A percentile compares a stretch with the other conserved stretches of the same genome.
Evolutionary conservation across 2,329 filamentous ascomycete genomes (phyloP).

Genomic region (Myriosclerotinia scirpicola): DNA sequence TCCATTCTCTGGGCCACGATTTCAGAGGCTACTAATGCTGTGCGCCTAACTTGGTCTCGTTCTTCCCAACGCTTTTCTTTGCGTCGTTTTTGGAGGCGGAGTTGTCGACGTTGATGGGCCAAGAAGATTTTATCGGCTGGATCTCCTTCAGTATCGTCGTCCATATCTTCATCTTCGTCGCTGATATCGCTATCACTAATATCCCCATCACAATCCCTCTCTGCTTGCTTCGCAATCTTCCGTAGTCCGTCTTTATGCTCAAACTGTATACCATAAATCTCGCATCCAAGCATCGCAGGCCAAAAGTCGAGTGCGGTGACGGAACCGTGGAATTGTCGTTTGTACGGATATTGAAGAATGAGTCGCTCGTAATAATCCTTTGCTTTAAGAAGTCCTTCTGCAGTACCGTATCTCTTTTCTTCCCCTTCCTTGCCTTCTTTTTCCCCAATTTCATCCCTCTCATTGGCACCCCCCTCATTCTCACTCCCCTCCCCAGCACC

Average conservation of each 20-base stretch:
- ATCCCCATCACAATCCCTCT: slow-evolving; percentile 34
- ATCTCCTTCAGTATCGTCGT: slow-evolving; percentile 25
- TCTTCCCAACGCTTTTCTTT: slow-evolving; percentile 34
- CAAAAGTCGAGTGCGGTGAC: slow-evolving; percentile 75
- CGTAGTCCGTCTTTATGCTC: slow-evolving; percentile 53
- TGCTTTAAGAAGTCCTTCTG: slow-evolving; percentile 55
- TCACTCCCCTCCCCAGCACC: slow-evolving; percentile 2
- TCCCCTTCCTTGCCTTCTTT: slow-evolving; percentile 11
- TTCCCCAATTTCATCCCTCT: slow-evolving; percentile 23
- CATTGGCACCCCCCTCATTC: slow-evolving; percentile 7
- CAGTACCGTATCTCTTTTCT: slow-evolving; percentile 43
- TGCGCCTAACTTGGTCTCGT: slow-evolving; percentile 37
- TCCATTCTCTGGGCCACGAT: slow-evolving; percentile 70
- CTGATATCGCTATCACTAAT: slow-evolving; percentile 28
- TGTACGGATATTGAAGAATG: slow-evolving; percentile 72
- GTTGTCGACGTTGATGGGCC: slow-evolving; percentile 28
- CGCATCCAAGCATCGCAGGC: slow-evolving; percentile 75
- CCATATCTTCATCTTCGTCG: slow-evolving; percentile 26
- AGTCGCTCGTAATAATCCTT: slow-evolving; percentile 74
- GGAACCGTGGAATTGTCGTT: slow-evolving; percentile 56
- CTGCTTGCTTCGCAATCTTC: slow-evolving; percentile 41
- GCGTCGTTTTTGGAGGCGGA: slow-evolving; percentile 23
- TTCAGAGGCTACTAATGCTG: slow-evolving; percentile 49
- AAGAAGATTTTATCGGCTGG: slow-evolving; percentile 31
- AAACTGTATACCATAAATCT: slow-evolving; percentile 72